A percentile compares a stretch with the other conserved stretches of the same genome.
Conservation (phyloP, 148 eudicot species). For the Chenopodium suecicum region DNA sequence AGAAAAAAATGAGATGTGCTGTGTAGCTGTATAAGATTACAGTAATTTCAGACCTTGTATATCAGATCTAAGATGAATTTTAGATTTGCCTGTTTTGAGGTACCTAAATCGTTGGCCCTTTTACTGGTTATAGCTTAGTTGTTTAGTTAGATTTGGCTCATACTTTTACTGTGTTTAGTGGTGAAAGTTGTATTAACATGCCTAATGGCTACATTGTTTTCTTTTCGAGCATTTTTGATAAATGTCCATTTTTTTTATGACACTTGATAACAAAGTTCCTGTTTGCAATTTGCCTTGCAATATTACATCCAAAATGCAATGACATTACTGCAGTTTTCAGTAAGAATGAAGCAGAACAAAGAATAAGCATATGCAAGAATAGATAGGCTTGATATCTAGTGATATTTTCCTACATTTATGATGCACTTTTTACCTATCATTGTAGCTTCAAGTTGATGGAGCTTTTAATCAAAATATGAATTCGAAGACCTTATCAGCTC, state of each 20-base stretch:
- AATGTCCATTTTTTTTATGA: not conserved
- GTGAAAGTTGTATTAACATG: not conserved
- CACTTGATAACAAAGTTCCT: not conserved
- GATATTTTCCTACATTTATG: not conserved
- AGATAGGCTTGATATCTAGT: not conserved
- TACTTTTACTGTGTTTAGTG: no score
- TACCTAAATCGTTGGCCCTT: no score
- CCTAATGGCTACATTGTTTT: not conserved
- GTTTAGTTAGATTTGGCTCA: no score
- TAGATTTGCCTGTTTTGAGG: no score
- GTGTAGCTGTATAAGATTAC: not conserved
- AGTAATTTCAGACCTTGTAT: not conserved
- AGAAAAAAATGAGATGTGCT: not conserved
- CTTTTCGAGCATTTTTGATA: no score
- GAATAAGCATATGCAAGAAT: not conserved
- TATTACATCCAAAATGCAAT: not conserved
- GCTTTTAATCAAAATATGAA: constrained; percentile 57
- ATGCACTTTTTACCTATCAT: constrained; percentile 16
- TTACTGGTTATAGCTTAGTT: not conserved
- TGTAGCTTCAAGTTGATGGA: constrained; percentile 93
- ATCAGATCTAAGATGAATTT: not conserved
- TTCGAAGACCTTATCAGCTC: constrained; percentile 66
- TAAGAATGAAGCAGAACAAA: not conserved
- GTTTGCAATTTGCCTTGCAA: not conserved
- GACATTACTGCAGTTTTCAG: not conserved